Evolutionary conservation across 257 asterid genomes (phyloP).

Genomic region (Solanum ossicruentum): DNA sequence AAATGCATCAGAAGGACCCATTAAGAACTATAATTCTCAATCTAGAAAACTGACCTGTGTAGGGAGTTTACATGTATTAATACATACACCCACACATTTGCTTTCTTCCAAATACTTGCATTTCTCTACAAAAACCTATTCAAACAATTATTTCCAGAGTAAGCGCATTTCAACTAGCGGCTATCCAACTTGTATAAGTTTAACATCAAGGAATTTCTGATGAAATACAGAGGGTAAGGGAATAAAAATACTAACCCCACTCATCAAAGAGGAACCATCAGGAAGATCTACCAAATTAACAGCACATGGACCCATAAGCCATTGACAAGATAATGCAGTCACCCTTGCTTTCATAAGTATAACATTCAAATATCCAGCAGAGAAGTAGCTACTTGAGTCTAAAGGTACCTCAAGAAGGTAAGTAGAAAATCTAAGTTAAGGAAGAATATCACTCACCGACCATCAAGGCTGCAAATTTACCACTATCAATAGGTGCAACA

Average conservation of each 20-base stretch:
- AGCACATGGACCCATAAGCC: slow-evolving; percentile 84
- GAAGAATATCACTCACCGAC: slow-evolving; percentile 48
- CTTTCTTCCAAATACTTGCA: slow-evolving; percentile 93
- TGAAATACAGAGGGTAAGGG: not conserved
- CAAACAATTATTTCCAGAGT: not conserved
- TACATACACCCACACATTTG: slow-evolving; percentile 80
- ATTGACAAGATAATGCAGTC: slow-evolving; percentile 73
- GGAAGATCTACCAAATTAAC: slow-evolving; percentile 63
- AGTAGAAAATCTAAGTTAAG: not conserved
- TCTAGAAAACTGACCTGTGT: slow-evolving; percentile 49
- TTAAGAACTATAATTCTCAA: not conserved
- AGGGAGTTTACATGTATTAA: slow-evolving; percentile 84
- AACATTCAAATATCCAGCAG: not conserved
- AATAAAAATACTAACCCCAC: slow-evolving; percentile 42
- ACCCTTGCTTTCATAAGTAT: slow-evolving; percentile 61
- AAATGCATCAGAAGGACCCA: not conserved
- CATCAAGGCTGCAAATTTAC: slow-evolving; percentile 66
- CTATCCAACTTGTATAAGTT: not conserved
- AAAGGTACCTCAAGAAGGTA: not conserved
- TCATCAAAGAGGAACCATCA: slow-evolving; percentile 49
- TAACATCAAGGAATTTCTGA: not conserved
- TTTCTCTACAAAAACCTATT: slow-evolving; percentile 71
- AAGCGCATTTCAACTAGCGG: not conserved
- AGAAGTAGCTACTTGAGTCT: not conserved
- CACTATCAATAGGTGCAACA: slow-evolving; percentile 57